phyloP scores from a whole-genome alignment of 768 basidiomycete genomes.

The Lactarius quietus region DNA sequence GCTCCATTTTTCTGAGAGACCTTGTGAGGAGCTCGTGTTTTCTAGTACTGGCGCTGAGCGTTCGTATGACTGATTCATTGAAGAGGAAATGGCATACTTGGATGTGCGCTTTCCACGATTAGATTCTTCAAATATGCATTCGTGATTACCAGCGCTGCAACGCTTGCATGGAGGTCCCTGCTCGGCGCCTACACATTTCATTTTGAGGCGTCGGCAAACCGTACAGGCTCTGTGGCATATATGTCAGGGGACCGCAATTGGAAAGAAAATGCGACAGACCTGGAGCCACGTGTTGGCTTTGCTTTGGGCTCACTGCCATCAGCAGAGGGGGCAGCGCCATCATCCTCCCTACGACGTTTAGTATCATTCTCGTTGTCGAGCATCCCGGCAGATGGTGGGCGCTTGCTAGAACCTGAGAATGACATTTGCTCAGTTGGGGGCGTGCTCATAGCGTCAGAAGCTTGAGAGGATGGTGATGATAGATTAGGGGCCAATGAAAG shows the following conservation, averaged over 20 bases:
- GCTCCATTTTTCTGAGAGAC: slow-evolving; percentile 87
- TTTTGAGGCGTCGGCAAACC: slow-evolving; percentile 87
- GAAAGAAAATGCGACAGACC: slow-evolving; percentile 40
- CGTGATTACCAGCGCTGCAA: slow-evolving; percentile 71
- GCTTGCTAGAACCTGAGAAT: slow-evolving; percentile 38
- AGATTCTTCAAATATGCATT: slow-evolving; percentile 96
- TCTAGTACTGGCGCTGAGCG: slow-evolving; percentile 43
- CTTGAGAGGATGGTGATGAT: slow-evolving; percentile 78
- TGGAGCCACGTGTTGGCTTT: slow-evolving; percentile 84
- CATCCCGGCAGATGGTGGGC: slow-evolving; percentile 34
- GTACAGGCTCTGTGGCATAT: slow-evolving; percentile 71
- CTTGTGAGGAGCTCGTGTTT: slow-evolving; percentile 81
- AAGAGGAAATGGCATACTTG: slow-evolving; percentile 48
- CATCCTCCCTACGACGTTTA: slow-evolving; percentile 51
- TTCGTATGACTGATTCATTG: slow-evolving; percentile 26
- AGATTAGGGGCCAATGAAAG: slow-evolving; percentile 55
- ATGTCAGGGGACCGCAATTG: slow-evolving; percentile 23
- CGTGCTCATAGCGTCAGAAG: slow-evolving; percentile 71
- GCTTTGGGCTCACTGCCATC: slow-evolving; percentile 57
- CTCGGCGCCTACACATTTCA: slow-evolving; percentile 91
- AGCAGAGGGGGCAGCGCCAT: slow-evolving; percentile 47
- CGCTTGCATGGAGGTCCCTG: slow-evolving; percentile 91
- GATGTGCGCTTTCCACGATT: slow-evolving; percentile 89
- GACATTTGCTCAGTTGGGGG: slow-evolving; percentile 61
- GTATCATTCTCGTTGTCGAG: slow-evolving; percentile 49